A percentile compares a stretch with the other conserved stretches of the same genome.
phyloP scores from a whole-genome alignment of 768 basidiomycete genomes.

The Agrocybe praecox region DNA sequence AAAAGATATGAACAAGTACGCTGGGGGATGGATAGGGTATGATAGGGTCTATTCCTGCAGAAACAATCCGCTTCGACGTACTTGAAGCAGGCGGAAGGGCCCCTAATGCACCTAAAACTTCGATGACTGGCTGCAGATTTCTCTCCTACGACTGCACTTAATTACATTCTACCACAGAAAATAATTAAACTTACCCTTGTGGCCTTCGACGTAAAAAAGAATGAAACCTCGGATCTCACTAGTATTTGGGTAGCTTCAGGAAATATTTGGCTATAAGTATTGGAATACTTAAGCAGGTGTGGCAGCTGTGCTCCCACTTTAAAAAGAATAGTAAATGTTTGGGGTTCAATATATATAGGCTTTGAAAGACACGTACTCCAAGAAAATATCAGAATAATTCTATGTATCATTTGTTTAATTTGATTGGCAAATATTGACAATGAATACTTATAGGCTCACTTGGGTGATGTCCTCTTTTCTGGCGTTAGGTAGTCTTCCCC shows the following conservation, averaged over 20 bases:
- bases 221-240: constrained; percentile 35
- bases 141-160: constrained; percentile 21
- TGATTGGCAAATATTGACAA: no score
- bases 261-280: constrained; percentile 40
- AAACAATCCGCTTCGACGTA: neutral
- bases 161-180: neutral
- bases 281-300: constrained; percentile 49
- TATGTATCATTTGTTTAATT: constrained; percentile 14
- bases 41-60: constrained; percentile 5
- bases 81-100: constrained; percentile 25
- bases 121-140: constrained; percentile 36
- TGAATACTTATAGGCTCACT: constrained; percentile 13
- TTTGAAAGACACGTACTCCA: constrained; percentile 40
- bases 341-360: neutral
- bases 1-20: constrained; percentile 48
- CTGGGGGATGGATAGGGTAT: constrained; percentile 22
- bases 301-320: constrained; percentile 48
- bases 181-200: constrained; percentile 28
- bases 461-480: constrained; percentile 5
- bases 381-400: constrained; percentile 45
- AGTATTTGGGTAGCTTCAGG: constrained; percentile 44
- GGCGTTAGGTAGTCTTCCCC: neutral
- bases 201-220: constrained; percentile 35
- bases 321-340: neutral
- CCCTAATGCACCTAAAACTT: constrained; percentile 36